Base-by-base conservation (phyloP, 768 basidiomycete genomes). In the Megacollybia marginata region DNA sequence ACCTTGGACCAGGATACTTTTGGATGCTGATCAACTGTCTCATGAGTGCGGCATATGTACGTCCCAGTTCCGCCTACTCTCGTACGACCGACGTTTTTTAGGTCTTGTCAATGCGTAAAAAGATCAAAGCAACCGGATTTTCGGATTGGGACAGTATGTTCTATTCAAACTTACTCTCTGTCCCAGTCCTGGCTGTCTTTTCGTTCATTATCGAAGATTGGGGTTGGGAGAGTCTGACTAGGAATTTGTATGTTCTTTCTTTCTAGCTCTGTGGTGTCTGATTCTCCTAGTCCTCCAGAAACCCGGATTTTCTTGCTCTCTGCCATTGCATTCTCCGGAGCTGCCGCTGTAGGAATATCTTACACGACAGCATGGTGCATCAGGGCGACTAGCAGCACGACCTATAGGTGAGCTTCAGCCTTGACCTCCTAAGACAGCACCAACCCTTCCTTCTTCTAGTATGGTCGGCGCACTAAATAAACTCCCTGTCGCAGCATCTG, bases 341-440 rank as follows among this genome's bases (percentile, higher is more conserved):
- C 91, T 0, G 93, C 90, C 5, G 95, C 96, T 5, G 96, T 96
- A 31, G 92, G 92, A 43, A 99, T 99, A 59, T 97, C 93, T 11
- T 99, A 93, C 64, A 92, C 93, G 8, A 99, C 96, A 8, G 95
- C 96, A 9, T 99, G 96, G 96, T 98, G 96, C 63, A 82, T 99
- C 32, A 84, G 96, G 44, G 85, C 85, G 18, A 97, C 95, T 28
- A 91, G 88, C 55, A 97, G 94, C 54, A 98, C 96, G 42, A 99
- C 96, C n/a, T 99, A 97, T 70, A 94, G 91, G 86, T 88, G 52
- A 45, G 75, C 28, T 11, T 43, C 48, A n/a, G n/a, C 15, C 34
- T 32, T 64, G 45, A 59, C 46, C 32, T 33, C 28, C 9, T 46
- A 47, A 4, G 44, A 18, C 15, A 13, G 40, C 16, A 4, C 35